Evolutionary conservation across 306 rosid species (phyloP).

Genomic region (Ziziphus jujuba): DNA sequence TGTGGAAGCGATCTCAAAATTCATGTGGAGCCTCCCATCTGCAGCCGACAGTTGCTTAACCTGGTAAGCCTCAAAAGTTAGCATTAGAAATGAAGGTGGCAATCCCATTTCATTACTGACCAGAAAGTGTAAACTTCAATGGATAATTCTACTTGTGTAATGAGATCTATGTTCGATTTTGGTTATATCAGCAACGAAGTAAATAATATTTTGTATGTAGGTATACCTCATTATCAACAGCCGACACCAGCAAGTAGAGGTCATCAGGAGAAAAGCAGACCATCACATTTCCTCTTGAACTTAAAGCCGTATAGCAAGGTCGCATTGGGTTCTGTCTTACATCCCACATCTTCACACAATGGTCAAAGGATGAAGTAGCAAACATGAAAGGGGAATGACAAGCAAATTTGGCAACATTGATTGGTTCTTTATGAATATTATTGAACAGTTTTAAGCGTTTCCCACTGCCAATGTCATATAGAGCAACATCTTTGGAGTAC

Average conservation of each 20-base stretch:
- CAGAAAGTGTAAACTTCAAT: no score
- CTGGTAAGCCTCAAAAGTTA: conserved; percentile 41
- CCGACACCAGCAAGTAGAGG: conserved; percentile 69
- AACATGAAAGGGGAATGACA: conserved; percentile 66
- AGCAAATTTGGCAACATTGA: conserved; percentile 74
- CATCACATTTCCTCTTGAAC: conserved; percentile 81
- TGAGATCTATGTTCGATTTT: no score
- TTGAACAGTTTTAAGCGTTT: conserved; percentile 60
- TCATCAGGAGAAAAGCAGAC: conserved; percentile 84
- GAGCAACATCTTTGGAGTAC: conserved; percentile 68
- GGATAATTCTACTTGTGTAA: background rate
- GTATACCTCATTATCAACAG: conserved; percentile 74
- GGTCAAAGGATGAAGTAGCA: conserved; percentile 80
- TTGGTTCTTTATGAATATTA: conserved; percentile 70
- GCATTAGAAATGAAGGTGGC: background rate
- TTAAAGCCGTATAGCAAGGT: conserved; percentile 67
- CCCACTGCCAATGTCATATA: conserved; percentile 65
- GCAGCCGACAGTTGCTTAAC: conserved; percentile 68
- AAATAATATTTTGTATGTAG: background rate
- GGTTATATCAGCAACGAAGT: background rate
- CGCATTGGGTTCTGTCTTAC: conserved; percentile 63
- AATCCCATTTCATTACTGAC: no score
- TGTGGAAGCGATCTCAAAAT: conserved; percentile 64
- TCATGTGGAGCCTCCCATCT: conserved; percentile 78
- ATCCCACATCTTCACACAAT: conserved; percentile 85